These are phyloP conservation scores for Cutaneotrichosporon sp. DNA, from an alignment of 1,284 basidiomycete species.

Conservation along the genomic window DNA sequence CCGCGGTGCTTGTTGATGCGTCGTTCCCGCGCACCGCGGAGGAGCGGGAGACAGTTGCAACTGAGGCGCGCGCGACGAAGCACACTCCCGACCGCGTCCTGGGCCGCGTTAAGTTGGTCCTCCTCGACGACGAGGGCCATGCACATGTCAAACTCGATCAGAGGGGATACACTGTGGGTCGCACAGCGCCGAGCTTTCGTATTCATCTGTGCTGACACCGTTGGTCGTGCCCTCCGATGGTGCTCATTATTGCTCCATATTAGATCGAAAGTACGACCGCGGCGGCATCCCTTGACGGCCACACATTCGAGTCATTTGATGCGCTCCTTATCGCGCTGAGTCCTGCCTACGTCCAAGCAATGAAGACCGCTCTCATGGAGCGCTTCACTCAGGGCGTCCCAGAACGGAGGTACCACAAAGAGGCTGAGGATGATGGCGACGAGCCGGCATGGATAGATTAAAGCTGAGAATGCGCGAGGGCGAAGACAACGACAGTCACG, in stretches of 20 bases:
- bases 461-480: too few species aligned
- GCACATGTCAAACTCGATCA: conserved; percentile 25
- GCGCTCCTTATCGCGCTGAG: conserved; percentile 38
- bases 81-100: conserved; percentile 17
- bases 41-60: conserved; percentile 19
- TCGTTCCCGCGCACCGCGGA: conserved; percentile 30
- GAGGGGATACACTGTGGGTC: conserved; percentile 40
- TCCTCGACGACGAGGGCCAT: conserved; percentile 23
- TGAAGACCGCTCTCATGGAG: conserved; percentile 33
- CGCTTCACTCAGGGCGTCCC: conserved; percentile 24
- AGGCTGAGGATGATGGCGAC: conserved; percentile 4
- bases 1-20: conserved; percentile 14
- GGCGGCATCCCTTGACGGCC: conserved; percentile 3
- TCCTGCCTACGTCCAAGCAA: conserved; percentile 34
- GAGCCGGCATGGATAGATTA: conserved; percentile 21
- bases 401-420: conserved; percentile 8
- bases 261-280: conserved; percentile 16
- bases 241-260: too few species aligned
- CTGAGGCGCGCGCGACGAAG: conserved; percentile 6
- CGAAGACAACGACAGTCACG: too few species aligned
- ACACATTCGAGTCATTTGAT: conserved; percentile 39
- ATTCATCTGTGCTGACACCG: not conserved
- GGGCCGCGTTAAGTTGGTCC: conserved; percentile 22
- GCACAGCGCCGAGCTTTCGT: too few species aligned
- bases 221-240: not conserved